A percentile compares a stretch with the other conserved stretches of the same genome.
Conservation (phyloP, 2,329 filamentous ascomycete genomes). For the Fusarium oligoseptatum region DNA sequence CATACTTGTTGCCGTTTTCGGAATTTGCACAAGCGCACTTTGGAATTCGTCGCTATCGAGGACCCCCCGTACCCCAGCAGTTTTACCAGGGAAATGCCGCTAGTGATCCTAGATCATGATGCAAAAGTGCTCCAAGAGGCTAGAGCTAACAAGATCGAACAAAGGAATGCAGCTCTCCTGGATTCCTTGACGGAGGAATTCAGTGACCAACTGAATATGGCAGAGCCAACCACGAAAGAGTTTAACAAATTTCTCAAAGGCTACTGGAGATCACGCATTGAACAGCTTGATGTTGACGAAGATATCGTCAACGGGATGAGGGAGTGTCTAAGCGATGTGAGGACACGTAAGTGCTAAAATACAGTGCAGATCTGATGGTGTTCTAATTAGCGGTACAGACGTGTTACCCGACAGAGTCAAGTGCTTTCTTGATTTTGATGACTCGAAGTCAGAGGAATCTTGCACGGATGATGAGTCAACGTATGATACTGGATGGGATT, state of each 20-base stretch:
- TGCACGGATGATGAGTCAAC: neutral
- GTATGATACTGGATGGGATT: neutral
- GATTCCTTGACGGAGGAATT: neutral
- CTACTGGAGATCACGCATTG: neutral
- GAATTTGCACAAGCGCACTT: accelerated
- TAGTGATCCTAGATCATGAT: too few relatives aligned
- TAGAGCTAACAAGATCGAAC: neutral
- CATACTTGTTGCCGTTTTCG: neutral
- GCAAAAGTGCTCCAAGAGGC: neutral
- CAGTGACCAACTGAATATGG: neutral
- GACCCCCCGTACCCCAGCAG: too few relatives aligned
- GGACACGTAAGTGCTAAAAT: neutral
- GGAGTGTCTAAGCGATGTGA: neutral
- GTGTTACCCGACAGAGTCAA: neutral
- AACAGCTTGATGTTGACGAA: neutral
- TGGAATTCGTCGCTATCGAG: too few relatives aligned
- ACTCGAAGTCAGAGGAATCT: too few relatives aligned
- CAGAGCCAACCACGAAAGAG: neutral
- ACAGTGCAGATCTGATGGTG: neutral
- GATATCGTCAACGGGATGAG: neutral
- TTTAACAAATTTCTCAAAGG: neutral
- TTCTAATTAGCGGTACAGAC: neutral
- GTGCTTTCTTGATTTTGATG: accelerated
- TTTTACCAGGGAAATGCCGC: too few relatives aligned
- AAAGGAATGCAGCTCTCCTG: neutral